phyloP scores from a whole-genome alignment of 2,329 filamentous ascomycete genomes.

The Dactylellina parvicollis region DNA sequence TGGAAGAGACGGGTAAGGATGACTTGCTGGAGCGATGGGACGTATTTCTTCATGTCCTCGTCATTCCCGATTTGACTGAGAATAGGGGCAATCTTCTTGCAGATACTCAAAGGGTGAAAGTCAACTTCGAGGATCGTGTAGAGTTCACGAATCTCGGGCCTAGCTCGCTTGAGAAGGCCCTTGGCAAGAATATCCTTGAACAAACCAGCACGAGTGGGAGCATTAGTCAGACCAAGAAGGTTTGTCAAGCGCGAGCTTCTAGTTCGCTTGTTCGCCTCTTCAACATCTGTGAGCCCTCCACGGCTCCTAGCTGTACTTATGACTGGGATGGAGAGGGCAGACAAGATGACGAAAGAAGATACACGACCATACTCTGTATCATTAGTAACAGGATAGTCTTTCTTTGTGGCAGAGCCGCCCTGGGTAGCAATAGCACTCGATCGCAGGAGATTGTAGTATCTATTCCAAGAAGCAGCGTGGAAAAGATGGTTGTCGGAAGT shows the following conservation, averaged over 20 bases:
- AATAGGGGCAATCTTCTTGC: slow-evolving; percentile 98
- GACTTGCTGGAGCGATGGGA: slow-evolving; percentile 94
- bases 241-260: slow-evolving; percentile 98
- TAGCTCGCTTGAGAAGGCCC: slow-evolving; percentile 88
- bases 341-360: slow-evolving; percentile 93
- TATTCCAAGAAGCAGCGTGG: slow-evolving; percentile 96
- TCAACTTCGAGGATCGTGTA: slow-evolving; percentile 99
- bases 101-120: slow-evolving; percentile 98
- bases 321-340: slow-evolving; percentile 95
- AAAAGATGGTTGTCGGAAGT: slow-evolving; percentile 99
- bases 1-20: slow-evolving; percentile 98
- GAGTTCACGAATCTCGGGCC: slow-evolving; percentile 92
- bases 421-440: slow-evolving; percentile 86
- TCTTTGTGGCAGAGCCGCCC: slow-evolving; percentile 86
- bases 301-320: slow-evolving; percentile 98
- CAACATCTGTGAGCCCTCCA: slow-evolving; percentile 93
- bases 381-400: slow-evolving; percentile 88
- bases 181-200: slow-evolving; percentile 98
- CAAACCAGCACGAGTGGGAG: slow-evolving; percentile 85
- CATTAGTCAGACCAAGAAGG: slow-evolving; percentile 88
- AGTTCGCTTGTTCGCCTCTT: slow-evolving; percentile 90
- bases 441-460: slow-evolving; percentile 95
- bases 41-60: slow-evolving; percentile 96
- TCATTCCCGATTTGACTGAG: slow-evolving; percentile 91
- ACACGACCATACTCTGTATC: slow-evolving; percentile 93